Conservation (phyloP, 2,329 filamentous ascomycete genomes). For the Nigrospora sphaerica region DNA sequence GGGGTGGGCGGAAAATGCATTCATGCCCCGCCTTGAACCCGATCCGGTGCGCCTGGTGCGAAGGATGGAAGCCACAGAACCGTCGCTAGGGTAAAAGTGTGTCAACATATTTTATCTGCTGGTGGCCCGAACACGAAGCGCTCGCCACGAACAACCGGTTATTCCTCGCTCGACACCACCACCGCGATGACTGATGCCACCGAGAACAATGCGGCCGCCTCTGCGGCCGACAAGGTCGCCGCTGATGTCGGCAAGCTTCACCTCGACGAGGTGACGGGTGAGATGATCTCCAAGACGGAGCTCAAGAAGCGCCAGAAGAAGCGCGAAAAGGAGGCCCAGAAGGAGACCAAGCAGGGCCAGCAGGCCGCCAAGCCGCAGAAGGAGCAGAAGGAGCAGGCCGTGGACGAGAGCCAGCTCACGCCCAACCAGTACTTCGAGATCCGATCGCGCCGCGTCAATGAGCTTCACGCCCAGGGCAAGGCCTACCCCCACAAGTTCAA, state of each 20-base stretch:
- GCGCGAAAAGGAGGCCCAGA: constrained; percentile 79
- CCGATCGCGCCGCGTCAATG: constrained; percentile 74
- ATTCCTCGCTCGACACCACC: neutral
- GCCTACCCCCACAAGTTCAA: constrained; percentile 91
- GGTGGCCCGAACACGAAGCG: too few relatives aligned
- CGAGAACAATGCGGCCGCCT: neutral
- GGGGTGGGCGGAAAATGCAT: too few relatives aligned
- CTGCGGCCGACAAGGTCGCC: constrained; percentile 45
- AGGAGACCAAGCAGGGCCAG: constrained; percentile 75
- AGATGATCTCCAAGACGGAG: constrained; percentile 76
- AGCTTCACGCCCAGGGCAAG: constrained; percentile 59
- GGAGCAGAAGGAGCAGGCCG: constrained; percentile 50
- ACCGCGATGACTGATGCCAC: constrained; percentile 4
- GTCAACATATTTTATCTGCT: too few relatives aligned
- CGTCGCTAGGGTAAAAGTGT: too few relatives aligned
- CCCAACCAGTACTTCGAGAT: constrained; percentile 86
- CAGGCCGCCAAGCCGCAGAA: constrained; percentile 55
- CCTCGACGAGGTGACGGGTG: constrained; percentile 89
- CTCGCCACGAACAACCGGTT: neutral
- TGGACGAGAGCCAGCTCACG: constrained; percentile 48
- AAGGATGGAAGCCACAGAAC: too few relatives aligned
- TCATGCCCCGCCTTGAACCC: too few relatives aligned
- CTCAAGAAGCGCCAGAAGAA: constrained; percentile 96
- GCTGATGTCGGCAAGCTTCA: constrained; percentile 51
- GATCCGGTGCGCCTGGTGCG: too few relatives aligned